These are phyloP conservation scores for Dalbergia cultrata DNA, from an alignment of 306 rosid species.

Conservation along the genomic window DNA sequence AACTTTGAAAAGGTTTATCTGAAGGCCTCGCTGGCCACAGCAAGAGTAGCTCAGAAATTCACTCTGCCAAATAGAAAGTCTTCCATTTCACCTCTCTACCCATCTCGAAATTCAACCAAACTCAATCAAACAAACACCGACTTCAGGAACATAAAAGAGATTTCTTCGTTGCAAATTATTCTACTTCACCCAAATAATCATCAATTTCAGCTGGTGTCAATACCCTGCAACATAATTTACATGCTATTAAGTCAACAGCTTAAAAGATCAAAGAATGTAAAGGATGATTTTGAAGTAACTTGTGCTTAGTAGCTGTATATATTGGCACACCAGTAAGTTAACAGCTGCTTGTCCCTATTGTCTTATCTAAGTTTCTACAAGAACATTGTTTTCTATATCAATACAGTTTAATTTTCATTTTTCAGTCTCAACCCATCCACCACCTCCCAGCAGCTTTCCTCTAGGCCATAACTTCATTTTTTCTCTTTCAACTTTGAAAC, in stretches of 20 bases:
- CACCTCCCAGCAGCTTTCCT: not conserved
- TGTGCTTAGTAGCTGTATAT: not conserved
- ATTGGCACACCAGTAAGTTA: too few relatives aligned
- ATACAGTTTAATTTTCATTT: not conserved
- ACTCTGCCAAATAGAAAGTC: slow-evolving; percentile 25
- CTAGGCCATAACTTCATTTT: too few relatives aligned
- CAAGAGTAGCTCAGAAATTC: slow-evolving; percentile 43
- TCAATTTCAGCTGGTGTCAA: slow-evolving; percentile 94
- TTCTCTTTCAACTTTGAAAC: too few relatives aligned
- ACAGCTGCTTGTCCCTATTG: too few relatives aligned
- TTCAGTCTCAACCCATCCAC: not conserved
- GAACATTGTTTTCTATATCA: not conserved
- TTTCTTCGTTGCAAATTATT: slow-evolving; percentile 54
- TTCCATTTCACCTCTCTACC: slow-evolving; percentile 29
- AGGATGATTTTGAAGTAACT: slow-evolving; percentile 5
- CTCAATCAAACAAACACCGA: slow-evolving; percentile 44
- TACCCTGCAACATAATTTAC: slow-evolving; percentile 71
- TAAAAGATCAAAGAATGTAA: not conserved
- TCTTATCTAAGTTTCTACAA: not conserved
- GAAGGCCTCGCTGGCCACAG: slow-evolving; percentile 30
- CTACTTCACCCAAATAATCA: slow-evolving; percentile 97
- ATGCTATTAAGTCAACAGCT: slow-evolving; percentile 9
- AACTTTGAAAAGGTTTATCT: slow-evolving; percentile 39
- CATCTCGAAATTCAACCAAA: slow-evolving; percentile 38
- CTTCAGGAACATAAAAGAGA: slow-evolving; percentile 35